Evolutionary conservation across 2,329 filamentous ascomycete genomes (phyloP), one percentile per base, ranked within the genome.

Genomic region (Zasmidium cellare): DNA sequence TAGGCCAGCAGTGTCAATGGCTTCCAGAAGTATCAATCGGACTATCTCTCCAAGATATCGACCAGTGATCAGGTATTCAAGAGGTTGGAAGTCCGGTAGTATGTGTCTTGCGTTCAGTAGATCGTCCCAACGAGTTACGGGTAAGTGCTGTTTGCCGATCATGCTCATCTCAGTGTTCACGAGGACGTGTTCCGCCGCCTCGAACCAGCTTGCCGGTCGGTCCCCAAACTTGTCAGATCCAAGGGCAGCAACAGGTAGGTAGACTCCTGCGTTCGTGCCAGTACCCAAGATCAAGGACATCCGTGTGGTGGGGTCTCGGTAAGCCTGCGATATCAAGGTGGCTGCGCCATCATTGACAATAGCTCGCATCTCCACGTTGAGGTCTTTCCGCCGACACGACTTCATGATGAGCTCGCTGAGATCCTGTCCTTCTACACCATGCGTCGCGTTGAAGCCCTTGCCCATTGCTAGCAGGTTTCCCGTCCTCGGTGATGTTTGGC

Each of bases 121-220:
- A 7, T 86, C 82, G 62, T 88, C 85, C 84, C 84, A 87, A 14
- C 80, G 76, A 5, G 84, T 86, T 63, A 78, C 80, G 1, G 84
- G 82, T 38, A 86, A 76, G 24, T 86, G 77, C 20, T 80, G 75
- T 57, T 84, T 80, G 49, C 82, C 85, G 62, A 87, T 87, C 84
- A 87, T 87, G 75, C 84, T 86, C 65, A 87, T 75, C 68, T 88
- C 85, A 7, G 82, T 87, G 69, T 88, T 88, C 65, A 87, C 80
- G 53, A 87, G 81, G 28, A 87, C 85, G 58, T 84, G 80, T 25
- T 80, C 77, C n/a, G 84, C 83, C 44, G 79, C 75, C 24, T 80
- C 76, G 57, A 82, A 79, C 83, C 83, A 86, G 41, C 76, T 77
- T 16, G 79, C 73, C 1, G 83, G 79, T 51, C 85, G 78, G 24